These are phyloP conservation scores for Hyphopichia fennica DNA, from an alignment of 1,139 yeast genomes.

Conservation along the genomic window DNA sequence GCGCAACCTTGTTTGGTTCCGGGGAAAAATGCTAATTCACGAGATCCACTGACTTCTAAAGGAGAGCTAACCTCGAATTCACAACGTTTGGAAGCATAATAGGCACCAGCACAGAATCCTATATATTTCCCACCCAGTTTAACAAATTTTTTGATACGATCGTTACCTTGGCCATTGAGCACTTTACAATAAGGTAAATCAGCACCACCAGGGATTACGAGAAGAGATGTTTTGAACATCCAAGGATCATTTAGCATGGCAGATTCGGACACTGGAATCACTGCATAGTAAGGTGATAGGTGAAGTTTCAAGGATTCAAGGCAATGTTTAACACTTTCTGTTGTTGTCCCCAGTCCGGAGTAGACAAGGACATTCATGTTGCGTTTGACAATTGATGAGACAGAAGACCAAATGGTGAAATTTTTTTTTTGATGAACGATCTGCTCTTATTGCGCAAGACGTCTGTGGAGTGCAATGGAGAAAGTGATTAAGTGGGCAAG, in stretches of 20 bases:
- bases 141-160: constrained; percentile 61
- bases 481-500: no score
- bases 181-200: constrained; percentile 79
- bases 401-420: not conserved
- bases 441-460: no score
- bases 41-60: constrained; percentile 79
- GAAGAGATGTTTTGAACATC: constrained; percentile 71
- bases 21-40: constrained; percentile 80
- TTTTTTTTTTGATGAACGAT: no score
- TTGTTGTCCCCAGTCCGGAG: constrained; percentile 84
- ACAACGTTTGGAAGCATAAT: constrained; percentile 70
- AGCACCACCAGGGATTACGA: constrained; percentile 96
- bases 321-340: constrained; percentile 83
- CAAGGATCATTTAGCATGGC: constrained; percentile 82
- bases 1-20: constrained; percentile 85
- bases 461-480: no score
- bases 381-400: not conserved
- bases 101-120: constrained; percentile 98
- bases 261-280: constrained; percentile 63
- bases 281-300: constrained; percentile 89
- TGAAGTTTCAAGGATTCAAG: constrained; percentile 70
- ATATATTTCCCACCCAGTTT: constrained; percentile 76
- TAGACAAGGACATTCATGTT: constrained; percentile 79
- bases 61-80: constrained; percentile 82
- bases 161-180: constrained; percentile 70